Evolutionary conservation across 495 filamentous ascomycete genomes (phyloP), one percentile per base, ranked within the genome.

Genomic region (Stereocaulon alpinum): DNA sequence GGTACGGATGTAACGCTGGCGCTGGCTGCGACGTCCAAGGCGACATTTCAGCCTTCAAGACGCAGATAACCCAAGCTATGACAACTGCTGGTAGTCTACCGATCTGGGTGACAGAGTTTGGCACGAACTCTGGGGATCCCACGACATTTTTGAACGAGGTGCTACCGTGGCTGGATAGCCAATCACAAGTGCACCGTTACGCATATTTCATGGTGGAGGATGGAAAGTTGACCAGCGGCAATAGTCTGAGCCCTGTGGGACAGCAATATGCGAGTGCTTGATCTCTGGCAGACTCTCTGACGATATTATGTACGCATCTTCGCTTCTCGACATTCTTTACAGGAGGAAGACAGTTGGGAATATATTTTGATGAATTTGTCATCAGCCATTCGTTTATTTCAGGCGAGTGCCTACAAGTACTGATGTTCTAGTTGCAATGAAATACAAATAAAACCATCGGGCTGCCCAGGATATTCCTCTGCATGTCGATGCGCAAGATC

Each of bases 81-180:
- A 54, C 63, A 3, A 67, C 74, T 40, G 58, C 62, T 5, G 15
- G 40, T 0, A 40, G 49, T 34, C 17, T 54, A 69, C 56, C 74
- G n/a, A 72, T 94, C 66, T 94, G 87, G 86, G 73, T 94, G 61
- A 90, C 89, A 51, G 91, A 96, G 74, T 95, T 94, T 67, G 70
- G 68, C 6, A 67, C 74, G n/a, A 34, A 34, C n/a, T 71, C 54
- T 60, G 62, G 63, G 14, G 83, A 79, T 55, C 79, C 80, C 40
- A 63, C 79, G 56, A 56, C 67, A 2, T 89, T 90, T 75, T 70
- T 80, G 27, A 62, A 69, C 44, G 65, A 76, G 7, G 79, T 86
- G 40, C 63, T 88, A 27, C 72, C 82, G 15, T 85, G 79, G 74
- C 67, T 96, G 60, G 90, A 96, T 66, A 44, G 27, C 3, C 74